Base-by-base conservation (phyloP, 495 filamentous ascomycete species). In the Clohesyomyces aquaticus region DNA sequence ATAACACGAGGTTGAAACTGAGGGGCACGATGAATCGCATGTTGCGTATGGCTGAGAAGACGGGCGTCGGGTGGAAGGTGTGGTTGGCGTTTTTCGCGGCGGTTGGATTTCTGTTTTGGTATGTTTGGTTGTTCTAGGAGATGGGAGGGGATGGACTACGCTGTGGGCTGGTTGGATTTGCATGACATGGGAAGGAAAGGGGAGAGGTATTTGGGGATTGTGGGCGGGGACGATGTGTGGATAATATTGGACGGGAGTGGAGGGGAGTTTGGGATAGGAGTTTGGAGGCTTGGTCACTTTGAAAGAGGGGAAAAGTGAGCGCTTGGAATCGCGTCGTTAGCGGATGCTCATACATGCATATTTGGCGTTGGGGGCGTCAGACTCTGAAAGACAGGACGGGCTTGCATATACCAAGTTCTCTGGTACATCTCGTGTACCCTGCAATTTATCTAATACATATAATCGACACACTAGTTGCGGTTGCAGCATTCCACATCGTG, bases 21-120 rank as follows among this genome's bases (percentile, higher is more conserved):
- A 81, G 86, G 18, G 90, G 93, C 42, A 98, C 95, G 42, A 98
- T 98, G 94, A 96, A 90, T 70, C 81, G 92, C 27, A 98, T 98
- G 94, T 77, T 98, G 59, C 73, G 91, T 60, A 98, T 98, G 94
- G 95, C 94, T 3, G 87, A 96, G 77, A 80, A 86, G 69, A 95
- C 92, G 12, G 95, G 95, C 2, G 86, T 98, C 26, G 89, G 91
- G 63, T 98, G 94, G 94, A 90, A 84, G 76, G 89, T 92, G 25
- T 98, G 95, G 94, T 71, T 95, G 49, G 81, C 76, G 19, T 98
- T 98, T 76, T 95, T 98, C 70, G 77, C 81, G 29, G 86, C 85
- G 2, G 91, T 98, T 21, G 84, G 87, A 57, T 66, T 90, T 16
- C 61, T 96, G 51, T 98, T 98, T 76, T 81, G 85, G 61, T 98